Evolutionary conservation across 2,329 filamentous ascomycete species (phyloP).

Genomic region (Aureobasidium sp.): DNA sequence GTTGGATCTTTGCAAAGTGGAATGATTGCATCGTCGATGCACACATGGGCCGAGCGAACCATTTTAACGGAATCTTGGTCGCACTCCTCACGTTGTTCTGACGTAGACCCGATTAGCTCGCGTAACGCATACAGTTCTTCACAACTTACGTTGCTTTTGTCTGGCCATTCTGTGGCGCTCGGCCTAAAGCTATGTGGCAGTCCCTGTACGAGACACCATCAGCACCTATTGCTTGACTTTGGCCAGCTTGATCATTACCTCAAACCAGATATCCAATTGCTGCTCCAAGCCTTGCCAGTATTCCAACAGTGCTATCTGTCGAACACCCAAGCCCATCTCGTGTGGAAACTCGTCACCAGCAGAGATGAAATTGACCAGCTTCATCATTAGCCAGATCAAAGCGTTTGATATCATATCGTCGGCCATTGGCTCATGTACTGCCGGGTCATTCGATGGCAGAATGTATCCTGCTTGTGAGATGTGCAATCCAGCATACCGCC

Average conservation of each 20-base stretch:
- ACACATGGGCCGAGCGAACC: constrained; percentile 56
- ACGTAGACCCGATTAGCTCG: neutral
- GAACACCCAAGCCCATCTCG: constrained; percentile 34
- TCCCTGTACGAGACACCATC: constrained; percentile 25
- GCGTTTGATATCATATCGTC: constrained; percentile 58
- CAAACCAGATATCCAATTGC: constrained; percentile 51
- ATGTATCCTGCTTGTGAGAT: constrained; percentile 46
- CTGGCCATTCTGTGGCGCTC: constrained; percentile 32
- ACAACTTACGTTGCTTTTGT: neutral
- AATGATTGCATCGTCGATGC: constrained; percentile 58
- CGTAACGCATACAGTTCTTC: neutral
- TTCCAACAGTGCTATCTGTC: constrained; percentile 41
- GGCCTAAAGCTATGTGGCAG: constrained; percentile 52
- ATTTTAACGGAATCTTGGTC: constrained; percentile 41
- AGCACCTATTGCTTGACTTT: neutral
- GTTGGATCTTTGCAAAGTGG: constrained; percentile 53
- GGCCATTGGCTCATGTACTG: constrained; percentile 43
- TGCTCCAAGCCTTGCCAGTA: constrained; percentile 47
- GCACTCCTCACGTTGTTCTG: constrained; percentile 14
- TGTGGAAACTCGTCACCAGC: constrained; percentile 42
- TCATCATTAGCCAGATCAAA: constrained; percentile 56
- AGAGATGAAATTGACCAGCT: constrained; percentile 57
- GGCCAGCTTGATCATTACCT: neutral
- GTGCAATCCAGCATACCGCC: constrained; percentile 54
- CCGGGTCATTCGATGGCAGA: constrained; percentile 38